Percentiles rank a stretch among this genome's conserved stretches.
phyloP scores from a whole-genome alignment of 1,284 basidiomycete genomes.

The Wallemia ichthyophaga region DNA sequence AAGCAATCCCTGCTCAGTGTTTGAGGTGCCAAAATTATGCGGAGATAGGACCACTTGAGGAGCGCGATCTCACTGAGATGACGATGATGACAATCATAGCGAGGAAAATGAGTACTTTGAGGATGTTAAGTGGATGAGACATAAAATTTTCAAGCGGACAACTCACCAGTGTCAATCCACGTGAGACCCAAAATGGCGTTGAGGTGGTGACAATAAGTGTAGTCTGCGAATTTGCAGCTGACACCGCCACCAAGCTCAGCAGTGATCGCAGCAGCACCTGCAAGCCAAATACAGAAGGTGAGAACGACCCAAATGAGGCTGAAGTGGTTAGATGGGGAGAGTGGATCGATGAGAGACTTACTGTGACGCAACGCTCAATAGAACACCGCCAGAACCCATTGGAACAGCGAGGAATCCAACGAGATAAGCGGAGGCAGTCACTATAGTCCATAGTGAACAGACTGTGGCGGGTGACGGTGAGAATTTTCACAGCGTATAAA shows the following conservation, averaged over 20 bases:
- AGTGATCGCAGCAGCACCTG: constrained; percentile 34
- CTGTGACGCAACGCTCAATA: constrained; percentile 32
- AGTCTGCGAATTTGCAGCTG: constrained; percentile 22
- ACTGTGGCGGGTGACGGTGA: constrained; percentile 7
- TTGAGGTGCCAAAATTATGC: not conserved
- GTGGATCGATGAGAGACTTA: constrained; percentile 23
- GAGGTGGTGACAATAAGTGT: not conserved
- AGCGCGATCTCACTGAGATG: not conserved
- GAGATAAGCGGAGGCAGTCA: constrained; percentile 25
- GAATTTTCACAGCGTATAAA: not conserved
- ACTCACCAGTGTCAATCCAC: not conserved
- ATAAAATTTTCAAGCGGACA: no score
- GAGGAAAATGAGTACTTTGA: not conserved
- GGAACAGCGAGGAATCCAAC: constrained; percentile 21
- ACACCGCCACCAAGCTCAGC: constrained; percentile 30
- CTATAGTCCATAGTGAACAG: constrained; percentile 26
- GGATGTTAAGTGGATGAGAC: not conserved
- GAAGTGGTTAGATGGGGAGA: constrained; percentile 1
- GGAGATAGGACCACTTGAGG: not conserved
- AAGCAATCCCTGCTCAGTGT: not conserved
- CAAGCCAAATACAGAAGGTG: constrained; percentile 39
- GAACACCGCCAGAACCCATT: constrained; percentile 17
- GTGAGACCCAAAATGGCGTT: not conserved
- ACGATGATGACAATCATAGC: not conserved
- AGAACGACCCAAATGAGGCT: constrained; percentile 18